Conservation (phyloP, 1,139 yeast genomes). For the Meyerozyma guilliermondii region DNA sequence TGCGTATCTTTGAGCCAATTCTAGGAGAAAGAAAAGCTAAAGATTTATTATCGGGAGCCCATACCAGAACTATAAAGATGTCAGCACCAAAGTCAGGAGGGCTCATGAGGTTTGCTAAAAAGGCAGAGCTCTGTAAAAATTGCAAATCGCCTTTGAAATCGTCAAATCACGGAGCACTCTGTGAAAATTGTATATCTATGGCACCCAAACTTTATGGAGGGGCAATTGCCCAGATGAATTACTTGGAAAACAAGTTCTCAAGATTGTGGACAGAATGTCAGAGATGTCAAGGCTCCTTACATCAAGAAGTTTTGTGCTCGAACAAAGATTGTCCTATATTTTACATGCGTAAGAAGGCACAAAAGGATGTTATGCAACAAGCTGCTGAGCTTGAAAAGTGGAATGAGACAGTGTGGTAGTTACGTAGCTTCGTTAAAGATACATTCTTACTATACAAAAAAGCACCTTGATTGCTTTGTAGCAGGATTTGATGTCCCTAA, state of each 20-base stretch:
- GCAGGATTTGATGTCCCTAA: background rate
- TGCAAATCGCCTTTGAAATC: conserved; percentile 77
- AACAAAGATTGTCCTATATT: conserved; percentile 97
- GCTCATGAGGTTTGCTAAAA: conserved; percentile 85
- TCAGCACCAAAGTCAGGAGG: conserved; percentile 69
- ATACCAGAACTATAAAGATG: conserved; percentile 74
- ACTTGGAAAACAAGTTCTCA: conserved; percentile 76
- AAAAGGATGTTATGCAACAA: conserved; percentile 73
- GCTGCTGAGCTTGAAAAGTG: conserved; percentile 68
- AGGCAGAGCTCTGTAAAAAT: conserved; percentile 81
- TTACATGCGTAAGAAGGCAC: conserved; percentile 94
- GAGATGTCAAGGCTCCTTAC: conserved; percentile 92
- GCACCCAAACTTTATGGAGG: conserved; percentile 78
- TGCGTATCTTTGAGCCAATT: conserved; percentile 93
- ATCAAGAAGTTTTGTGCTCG: conserved; percentile 92
- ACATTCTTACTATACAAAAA: background rate
- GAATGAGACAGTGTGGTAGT: conserved; percentile 56
- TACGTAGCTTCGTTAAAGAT: background rate
- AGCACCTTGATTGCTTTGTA: background rate
- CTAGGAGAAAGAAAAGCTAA: conserved; percentile 82
- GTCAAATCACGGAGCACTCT: conserved; percentile 69
- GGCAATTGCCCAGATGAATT: conserved; percentile 75
- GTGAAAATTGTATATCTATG: conserved; percentile 69
- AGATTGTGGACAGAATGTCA: conserved; percentile 98
- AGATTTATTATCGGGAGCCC: conserved; percentile 74